Conservation (phyloP, 2,329 filamentous ascomycete species). For the Trichophyton mentagrophytes region DNA sequence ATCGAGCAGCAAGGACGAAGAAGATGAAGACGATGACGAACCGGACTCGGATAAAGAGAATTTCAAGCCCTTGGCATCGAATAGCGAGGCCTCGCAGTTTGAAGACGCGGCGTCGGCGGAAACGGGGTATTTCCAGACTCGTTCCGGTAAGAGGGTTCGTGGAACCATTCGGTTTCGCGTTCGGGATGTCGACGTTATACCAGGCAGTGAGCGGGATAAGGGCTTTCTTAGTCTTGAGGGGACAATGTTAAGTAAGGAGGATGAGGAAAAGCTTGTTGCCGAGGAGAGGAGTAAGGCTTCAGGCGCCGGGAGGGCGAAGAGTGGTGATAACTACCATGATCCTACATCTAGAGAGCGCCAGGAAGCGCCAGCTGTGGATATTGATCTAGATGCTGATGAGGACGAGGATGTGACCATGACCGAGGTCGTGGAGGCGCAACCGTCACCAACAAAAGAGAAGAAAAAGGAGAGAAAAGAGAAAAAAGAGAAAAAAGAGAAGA, state of each 20-base stretch:
- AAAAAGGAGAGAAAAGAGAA: conserved; percentile 5
- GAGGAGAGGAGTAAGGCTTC: conserved; percentile 33
- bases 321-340: neutral
- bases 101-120: conserved; percentile 42
- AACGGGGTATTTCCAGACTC: conserved; percentile 66
- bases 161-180: conserved; percentile 66
- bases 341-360: neutral
- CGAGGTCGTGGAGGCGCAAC: neutral
- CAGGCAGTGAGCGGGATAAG: conserved; percentile 56
- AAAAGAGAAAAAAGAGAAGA: neutral
- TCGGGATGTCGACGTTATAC: conserved; percentile 62
- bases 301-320: neutral
- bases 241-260: conserved; percentile 61
- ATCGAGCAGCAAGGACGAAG: conserved; percentile 1
- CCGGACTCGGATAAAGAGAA: conserved; percentile 29
- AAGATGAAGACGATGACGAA: conserved; percentile 17
- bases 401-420: neutral
- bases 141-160: conserved; percentile 53
- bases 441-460: neutral
- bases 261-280: conserved; percentile 49
- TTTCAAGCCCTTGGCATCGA: conserved; percentile 24
- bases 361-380: conserved; percentile 21
- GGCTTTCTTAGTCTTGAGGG: conserved; percentile 79
- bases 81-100: conserved; percentile 20
- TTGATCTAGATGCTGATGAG: neutral